Conservation (phyloP, 1,139 yeast species). For the Yamadazyma jaroonii region DNA sequence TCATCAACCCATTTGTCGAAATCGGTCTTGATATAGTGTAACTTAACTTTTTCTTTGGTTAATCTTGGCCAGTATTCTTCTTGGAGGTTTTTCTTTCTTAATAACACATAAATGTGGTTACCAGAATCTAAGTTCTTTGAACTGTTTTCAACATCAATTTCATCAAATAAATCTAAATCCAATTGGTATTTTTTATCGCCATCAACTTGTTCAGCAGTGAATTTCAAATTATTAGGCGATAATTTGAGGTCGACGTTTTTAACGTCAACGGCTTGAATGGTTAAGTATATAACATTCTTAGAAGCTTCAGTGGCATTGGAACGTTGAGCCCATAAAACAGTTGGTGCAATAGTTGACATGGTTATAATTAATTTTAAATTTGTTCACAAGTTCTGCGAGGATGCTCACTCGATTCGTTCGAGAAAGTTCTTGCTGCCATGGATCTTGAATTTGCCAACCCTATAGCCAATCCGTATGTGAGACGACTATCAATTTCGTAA, state of each 20-base stretch:
- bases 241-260: slow-evolving; percentile 61
- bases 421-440: slow-evolving; percentile 1
- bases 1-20: slow-evolving; percentile 97
- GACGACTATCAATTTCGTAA: too few species aligned
- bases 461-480: too few species aligned
- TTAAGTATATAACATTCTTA: slow-evolving; percentile 73
- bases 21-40: slow-evolving; percentile 83
- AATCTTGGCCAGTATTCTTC: slow-evolving; percentile 92
- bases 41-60: slow-evolving; percentile 69
- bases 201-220: slow-evolving; percentile 56
- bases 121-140: slow-evolving; percentile 60
- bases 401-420: background rate
- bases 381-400: background rate
- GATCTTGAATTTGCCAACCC: background rate
- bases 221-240: slow-evolving; percentile 53
- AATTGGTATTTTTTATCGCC: slow-evolving; percentile 51
- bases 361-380: background rate
- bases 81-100: slow-evolving; percentile 65
- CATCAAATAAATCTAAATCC: slow-evolving; percentile 67
- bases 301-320: slow-evolving; percentile 66
- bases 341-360: slow-evolving; percentile 17
- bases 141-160: slow-evolving; percentile 67
- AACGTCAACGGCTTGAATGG: slow-evolving; percentile 74
- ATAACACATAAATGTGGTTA: slow-evolving; percentile 64
- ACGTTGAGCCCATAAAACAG: slow-evolving; percentile 94